These are phyloP conservation scores for Pyrus betulifolia DNA, from an alignment of 306 rosid species.

Conservation along the genomic window DNA sequence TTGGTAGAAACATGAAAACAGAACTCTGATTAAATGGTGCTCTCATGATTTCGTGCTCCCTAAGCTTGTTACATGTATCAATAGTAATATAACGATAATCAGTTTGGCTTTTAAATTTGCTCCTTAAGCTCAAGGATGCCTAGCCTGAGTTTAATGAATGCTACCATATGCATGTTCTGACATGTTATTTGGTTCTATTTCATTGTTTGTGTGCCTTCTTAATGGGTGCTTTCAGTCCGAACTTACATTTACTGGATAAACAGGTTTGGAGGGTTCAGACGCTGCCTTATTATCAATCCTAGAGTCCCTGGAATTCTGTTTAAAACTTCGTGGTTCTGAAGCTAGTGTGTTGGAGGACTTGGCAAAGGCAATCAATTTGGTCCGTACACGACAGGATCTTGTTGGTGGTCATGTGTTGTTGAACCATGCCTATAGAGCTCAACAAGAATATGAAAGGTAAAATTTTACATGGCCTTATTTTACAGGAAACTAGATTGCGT, in stretches of 20 bases:
- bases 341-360: slow-evolving; percentile 93
- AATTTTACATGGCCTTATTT: slow-evolving; percentile 2
- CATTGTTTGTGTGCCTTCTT: not conserved
- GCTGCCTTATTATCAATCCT: slow-evolving; percentile 83
- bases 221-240: not conserved
- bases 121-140: not conserved
- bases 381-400: slow-evolving; percentile 81
- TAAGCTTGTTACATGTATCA: not conserved
- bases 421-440: slow-evolving; percentile 86
- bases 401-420: slow-evolving; percentile 81
- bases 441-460: slow-evolving; percentile 93
- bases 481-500: not conserved
- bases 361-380: slow-evolving; percentile 82
- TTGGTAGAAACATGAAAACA: not conserved
- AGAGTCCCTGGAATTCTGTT: slow-evolving; percentile 87
- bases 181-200: not conserved
- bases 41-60: not conserved
- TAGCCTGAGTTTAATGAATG: not conserved
- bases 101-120: not conserved
- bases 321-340: slow-evolving; percentile 94
- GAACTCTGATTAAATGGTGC: not conserved
- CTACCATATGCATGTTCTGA: not conserved
- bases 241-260: not conserved
- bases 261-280: slow-evolving; percentile 87
- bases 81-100: not conserved